A percentile compares a stretch with the other conserved stretches of the same genome.
Conservation (phyloP, 441 rosid genomes). For the Erysimum cheiri region DNA sequence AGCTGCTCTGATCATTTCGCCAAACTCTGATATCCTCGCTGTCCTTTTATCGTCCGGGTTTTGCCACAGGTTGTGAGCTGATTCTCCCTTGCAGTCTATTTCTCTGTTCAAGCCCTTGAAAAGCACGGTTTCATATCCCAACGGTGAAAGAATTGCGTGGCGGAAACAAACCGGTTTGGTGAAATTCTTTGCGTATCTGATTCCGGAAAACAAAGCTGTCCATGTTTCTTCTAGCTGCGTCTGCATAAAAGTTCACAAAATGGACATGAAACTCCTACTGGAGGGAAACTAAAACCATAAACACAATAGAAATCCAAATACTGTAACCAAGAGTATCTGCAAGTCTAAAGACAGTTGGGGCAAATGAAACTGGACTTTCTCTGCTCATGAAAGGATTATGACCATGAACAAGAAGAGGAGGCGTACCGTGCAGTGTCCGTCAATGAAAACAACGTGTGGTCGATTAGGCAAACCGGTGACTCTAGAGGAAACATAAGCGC, state of each 20-base stretch:
- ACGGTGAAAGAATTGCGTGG: slow-evolving; percentile 75
- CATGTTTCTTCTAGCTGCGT: slow-evolving; percentile 90
- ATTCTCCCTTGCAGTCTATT: slow-evolving; percentile 66
- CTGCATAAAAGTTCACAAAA: slow-evolving; percentile 49
- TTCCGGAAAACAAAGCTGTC: slow-evolving; percentile 78
- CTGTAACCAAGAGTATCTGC: slow-evolving; percentile 5
- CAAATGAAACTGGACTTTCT: slow-evolving; percentile 2
- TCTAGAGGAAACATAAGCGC: slow-evolving; percentile 84
- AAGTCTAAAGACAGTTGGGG: neutral
- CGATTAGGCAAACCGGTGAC: slow-evolving; percentile 87
- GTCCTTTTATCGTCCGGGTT: slow-evolving; percentile 68
- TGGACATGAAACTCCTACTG: slow-evolving; percentile 12
- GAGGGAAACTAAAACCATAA: neutral
- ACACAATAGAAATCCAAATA: neutral
- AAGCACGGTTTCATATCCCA: slow-evolving; percentile 84
- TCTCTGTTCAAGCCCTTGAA: slow-evolving; percentile 71
- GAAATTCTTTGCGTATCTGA: slow-evolving; percentile 76
- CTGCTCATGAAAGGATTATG: slow-evolving; percentile 7
- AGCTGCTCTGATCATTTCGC: slow-evolving; percentile 86
- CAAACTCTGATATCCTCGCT: slow-evolving; percentile 86
- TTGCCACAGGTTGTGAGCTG: slow-evolving; percentile 69
- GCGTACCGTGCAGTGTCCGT: slow-evolving; percentile 82
- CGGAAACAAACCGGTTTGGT: slow-evolving; percentile 84
- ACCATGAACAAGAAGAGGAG: slow-evolving; percentile 13
- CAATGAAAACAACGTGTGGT: slow-evolving; percentile 85